Evolutionary conservation across 2,329 filamentous ascomycete genomes (phyloP).

Genomic region (Penicillium brevicompactum): DNA sequence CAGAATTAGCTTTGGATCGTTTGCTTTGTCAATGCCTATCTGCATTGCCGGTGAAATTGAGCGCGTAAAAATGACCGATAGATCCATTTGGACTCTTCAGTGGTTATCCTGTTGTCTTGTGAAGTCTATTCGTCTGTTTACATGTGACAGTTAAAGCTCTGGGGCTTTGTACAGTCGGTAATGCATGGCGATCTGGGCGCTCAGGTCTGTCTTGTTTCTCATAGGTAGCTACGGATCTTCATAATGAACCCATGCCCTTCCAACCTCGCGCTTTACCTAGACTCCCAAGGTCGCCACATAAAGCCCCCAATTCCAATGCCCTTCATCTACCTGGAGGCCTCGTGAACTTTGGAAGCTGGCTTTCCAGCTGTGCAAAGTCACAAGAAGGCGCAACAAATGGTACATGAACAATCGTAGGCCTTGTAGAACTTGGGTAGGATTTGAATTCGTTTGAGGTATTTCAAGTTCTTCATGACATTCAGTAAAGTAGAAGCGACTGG

Average conservation of each 20-base stretch:
- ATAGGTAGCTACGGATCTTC: slow-evolving; percentile 13
- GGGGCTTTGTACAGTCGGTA: slow-evolving; percentile 13
- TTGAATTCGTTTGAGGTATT: too few species aligned
- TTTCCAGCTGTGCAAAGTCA: too few species aligned
- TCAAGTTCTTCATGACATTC: too few species aligned
- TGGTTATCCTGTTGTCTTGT: not conserved
- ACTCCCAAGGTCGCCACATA: too few species aligned
- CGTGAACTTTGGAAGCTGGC: too few species aligned
- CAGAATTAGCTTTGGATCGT: slow-evolving; percentile 21
- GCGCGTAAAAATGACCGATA: not conserved
- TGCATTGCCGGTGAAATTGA: not conserved
- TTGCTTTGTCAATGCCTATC: not conserved
- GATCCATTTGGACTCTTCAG: not conserved
- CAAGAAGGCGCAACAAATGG: too few species aligned
- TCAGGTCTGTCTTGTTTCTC: slow-evolving; percentile 3
- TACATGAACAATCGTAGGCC: too few species aligned
- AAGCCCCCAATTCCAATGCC: too few species aligned
- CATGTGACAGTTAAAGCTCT: not conserved
- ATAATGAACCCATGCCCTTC: not conserved
- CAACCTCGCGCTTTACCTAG: too few species aligned
- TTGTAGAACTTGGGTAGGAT: too few species aligned
- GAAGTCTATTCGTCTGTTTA: not conserved
- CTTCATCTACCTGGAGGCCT: too few species aligned
- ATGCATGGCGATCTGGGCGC: slow-evolving; percentile 9
- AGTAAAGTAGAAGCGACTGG: too few species aligned